Evolutionary conservation across 23 red algal genomes (phyloP), one percentile per base, ranked within the genome.

Genomic region (Gracilaria domingensis): DNA sequence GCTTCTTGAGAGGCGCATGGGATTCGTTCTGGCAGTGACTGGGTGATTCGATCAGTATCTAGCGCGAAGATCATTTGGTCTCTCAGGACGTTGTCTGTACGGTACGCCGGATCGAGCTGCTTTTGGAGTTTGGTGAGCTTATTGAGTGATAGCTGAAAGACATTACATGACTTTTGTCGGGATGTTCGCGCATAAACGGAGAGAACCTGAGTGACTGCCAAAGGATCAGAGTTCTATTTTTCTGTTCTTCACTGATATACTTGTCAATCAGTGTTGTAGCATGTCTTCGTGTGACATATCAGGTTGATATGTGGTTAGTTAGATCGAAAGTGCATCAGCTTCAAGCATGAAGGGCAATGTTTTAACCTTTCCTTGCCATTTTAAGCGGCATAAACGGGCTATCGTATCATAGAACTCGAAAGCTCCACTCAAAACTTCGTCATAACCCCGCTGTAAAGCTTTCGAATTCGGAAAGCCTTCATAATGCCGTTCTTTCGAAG

Each of bases 221-320:
- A 8, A 24, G 8, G 30, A 74, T 70, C 20, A 86, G 44, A 21
- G 66, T 70, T 2, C 82, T n/a, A 14, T 70, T 86, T 30, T 28
- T 23, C 39, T 86, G 3, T 42, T 86, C 82, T 13, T 70, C 57
- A 72, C 82, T 86, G 60, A 73, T 73, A 64, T 86, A 86, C n/a
- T 54, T 54, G 21, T 86, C 12, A 25, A 50, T 70, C 25, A 70
- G 8, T 30, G 21, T n/a, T 86, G 12, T 73, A 70, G 30, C 6
- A 64, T 64, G n/a, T 71, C 62, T 57, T 70, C 33, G 33, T 86
- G 72, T 1, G 12, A 53, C 29, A 45, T 21, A 14, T 62, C 62
- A 17, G 29, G 24, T 72, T 26, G 39, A 37, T 84, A 50, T 33
- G 32, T 49, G 54, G 39, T 20, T 2, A 64, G 17, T 37, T 47